phyloP scores from a whole-genome alignment of 2,329 filamentous ascomycete species.

The Rutstroemia sp. region DNA sequence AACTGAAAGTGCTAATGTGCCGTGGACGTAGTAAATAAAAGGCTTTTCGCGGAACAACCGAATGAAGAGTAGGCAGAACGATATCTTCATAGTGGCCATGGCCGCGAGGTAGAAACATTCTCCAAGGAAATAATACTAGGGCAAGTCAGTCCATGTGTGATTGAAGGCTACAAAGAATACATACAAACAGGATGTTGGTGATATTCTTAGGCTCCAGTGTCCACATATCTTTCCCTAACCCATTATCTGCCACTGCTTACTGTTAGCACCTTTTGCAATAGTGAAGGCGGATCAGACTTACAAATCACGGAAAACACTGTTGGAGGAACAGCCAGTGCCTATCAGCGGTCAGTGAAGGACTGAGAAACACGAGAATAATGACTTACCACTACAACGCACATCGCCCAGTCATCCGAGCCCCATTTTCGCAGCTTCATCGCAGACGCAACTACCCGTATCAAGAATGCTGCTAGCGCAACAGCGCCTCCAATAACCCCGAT shows the following conservation, averaged over 20 bases:
- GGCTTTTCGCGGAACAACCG: slow-evolving; percentile 40
- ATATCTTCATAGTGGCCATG: slow-evolving; percentile 32
- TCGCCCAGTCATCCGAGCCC: slow-evolving; percentile 5
- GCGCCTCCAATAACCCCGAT: not conserved
- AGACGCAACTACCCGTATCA: not conserved
- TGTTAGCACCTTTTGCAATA: not conserved
- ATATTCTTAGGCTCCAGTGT: slow-evolving; percentile 1
- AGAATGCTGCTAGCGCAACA: not conserved
- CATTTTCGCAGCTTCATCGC: not conserved
- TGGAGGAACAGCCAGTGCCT: not conserved
- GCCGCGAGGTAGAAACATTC: slow-evolving; percentile 11
- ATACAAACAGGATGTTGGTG: slow-evolving; percentile 1
- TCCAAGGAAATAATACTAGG: slow-evolving; percentile 6
- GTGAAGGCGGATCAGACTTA: not conserved
- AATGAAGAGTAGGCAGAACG: slow-evolving; percentile 46
- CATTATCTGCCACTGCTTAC: slow-evolving; percentile 1
- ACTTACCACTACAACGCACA: slow-evolving; percentile 1
- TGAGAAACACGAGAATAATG: not conserved
- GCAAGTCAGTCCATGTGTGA: not conserved
- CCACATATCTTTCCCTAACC: slow-evolving; percentile 9
- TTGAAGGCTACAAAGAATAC: not conserved
- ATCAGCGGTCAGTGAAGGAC: not conserved
- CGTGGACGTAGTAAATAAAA: slow-evolving; percentile 26
- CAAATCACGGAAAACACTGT: not conserved
- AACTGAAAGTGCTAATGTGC: slow-evolving; percentile 29